Percentiles rank a stretch among this genome's conserved stretches.
Conservation (phyloP, 805 yeast genomes). For the Cyberlindnera euphorbiae region DNA sequence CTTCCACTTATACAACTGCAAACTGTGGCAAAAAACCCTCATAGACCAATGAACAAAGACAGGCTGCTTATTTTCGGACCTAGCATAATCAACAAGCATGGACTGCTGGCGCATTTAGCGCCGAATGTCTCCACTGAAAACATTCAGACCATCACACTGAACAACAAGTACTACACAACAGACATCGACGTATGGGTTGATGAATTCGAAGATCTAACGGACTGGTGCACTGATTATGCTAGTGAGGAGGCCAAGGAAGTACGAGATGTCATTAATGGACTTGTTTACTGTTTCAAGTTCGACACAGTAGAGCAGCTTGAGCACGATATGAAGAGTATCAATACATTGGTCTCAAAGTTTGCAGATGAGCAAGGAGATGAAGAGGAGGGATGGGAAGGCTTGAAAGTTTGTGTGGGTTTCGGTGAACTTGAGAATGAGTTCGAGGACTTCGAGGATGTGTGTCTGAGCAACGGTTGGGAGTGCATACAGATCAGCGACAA, state of each 20-base stretch:
- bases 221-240: slow-evolving; percentile 29
- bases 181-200: slow-evolving; percentile 29
- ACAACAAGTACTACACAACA: slow-evolving; percentile 30
- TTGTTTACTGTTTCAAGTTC: slow-evolving; percentile 20
- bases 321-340: background rate
- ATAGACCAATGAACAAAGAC: slow-evolving; percentile 1
- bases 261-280: slow-evolving; percentile 31
- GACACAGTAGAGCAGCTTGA: background rate
- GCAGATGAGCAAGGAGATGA: slow-evolving; percentile 1
- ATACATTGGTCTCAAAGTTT: slow-evolving; percentile 1
- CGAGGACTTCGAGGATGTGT: slow-evolving; percentile 34
- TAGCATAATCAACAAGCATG: slow-evolving; percentile 1
- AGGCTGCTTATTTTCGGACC: slow-evolving; percentile 11
- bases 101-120: slow-evolving; percentile 4
- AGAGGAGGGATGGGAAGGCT: slow-evolving; percentile 10
- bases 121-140: slow-evolving; percentile 2
- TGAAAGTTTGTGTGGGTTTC: slow-evolving; percentile 24
- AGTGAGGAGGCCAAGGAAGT: slow-evolving; percentile 12
- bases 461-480: slow-evolving; percentile 35
- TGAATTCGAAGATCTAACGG: slow-evolving; percentile 13
- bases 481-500: slow-evolving; percentile 31
- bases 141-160: slow-evolving; percentile 19
- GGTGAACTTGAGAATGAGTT: slow-evolving; percentile 25
- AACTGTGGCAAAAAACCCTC: no score
- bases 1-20: no score